Evolutionary conservation across 345 rosid genomes (phyloP).

Genomic region (Salix brachista): DNA sequence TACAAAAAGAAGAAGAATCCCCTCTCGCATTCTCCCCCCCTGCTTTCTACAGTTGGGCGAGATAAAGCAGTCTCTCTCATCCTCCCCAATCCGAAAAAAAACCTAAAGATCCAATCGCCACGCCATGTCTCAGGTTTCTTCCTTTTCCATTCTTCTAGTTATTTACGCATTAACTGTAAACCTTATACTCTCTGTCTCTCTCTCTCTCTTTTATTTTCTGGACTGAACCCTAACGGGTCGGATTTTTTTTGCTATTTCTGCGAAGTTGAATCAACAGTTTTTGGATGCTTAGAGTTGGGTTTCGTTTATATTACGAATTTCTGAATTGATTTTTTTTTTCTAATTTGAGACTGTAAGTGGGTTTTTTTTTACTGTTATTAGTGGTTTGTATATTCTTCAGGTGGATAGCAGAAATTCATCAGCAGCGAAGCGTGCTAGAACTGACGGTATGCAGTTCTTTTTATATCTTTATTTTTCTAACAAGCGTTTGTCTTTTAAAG

Average conservation of each 20-base stretch:
- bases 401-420: slow-evolving; percentile 94
- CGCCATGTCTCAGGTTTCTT: slow-evolving; percentile 49
- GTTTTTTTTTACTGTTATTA: neutral
- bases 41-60: neutral
- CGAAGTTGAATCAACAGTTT: neutral
- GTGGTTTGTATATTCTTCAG: slow-evolving; percentile 31
- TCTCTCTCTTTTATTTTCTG: neutral
- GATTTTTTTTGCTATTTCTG: neutral
- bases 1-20: too few species aligned
- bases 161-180: neutral
- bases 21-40: too few species aligned
- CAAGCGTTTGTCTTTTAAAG: neutral
- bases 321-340: neutral
- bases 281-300: neutral
- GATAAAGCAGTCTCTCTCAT: neutral
- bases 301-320: neutral
- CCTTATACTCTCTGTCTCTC: too few species aligned
- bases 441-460: slow-evolving; percentile 61
- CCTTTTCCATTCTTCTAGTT: neutral
- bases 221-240: neutral
- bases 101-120: neutral
- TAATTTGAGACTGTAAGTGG: neutral
- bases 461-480: neutral
- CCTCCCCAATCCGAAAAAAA: neutral
- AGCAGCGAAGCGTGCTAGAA: slow-evolving; percentile 95